Base-by-base conservation (phyloP, 306 rosid species). In the Argentina anserina region DNA sequence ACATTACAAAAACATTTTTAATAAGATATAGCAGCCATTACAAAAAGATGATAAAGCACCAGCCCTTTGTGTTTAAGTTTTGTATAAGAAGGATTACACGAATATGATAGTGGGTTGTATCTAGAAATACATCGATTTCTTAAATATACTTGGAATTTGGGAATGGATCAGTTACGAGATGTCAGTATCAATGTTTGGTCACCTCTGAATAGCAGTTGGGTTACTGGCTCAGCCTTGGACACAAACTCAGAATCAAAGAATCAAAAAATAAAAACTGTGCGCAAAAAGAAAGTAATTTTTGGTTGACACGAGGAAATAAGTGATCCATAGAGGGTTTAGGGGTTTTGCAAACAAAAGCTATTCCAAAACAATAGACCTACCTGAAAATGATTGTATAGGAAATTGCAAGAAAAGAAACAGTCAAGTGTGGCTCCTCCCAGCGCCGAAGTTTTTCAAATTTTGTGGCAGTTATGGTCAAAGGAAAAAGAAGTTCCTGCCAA, bases 341-440 rank as follows among this genome's bases (percentile, higher is more conserved):
- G 34, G 45, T 49, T 33, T 13, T 33, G 0, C n/a, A 23, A 18
- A 52, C 47, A 52, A 4, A 33, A n/a, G 6, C 64, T 11, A 15
- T 39, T 45, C 13, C 5, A 9, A 23, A 59, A 75, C 4, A n/a
- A 50, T 29, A 58, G 43, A 71, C 69, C 60, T 80, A 94, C 99
- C 99, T 91, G 85, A 87, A 88, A 63, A 91, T 84, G 53, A 87
- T 52, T 26, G 93, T 82, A 71, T 94, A 91, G 3, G 88, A 39
- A 70, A 87, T 65, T 14, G 83, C 88, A 76, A 91, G 95, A 85
- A 91, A 94, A 31, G 93, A 86, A 26, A 83, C 67, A 42, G 99
- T 91, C 93, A 89, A 52, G 76, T 74, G 85, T 70, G 99, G 99
- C 81, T 88, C 91, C 71, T 94, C 97, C 99, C 99, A 94, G 66